phyloP scores from a whole-genome alignment of 306 rosid species.

The Fragaria iinumae region DNA sequence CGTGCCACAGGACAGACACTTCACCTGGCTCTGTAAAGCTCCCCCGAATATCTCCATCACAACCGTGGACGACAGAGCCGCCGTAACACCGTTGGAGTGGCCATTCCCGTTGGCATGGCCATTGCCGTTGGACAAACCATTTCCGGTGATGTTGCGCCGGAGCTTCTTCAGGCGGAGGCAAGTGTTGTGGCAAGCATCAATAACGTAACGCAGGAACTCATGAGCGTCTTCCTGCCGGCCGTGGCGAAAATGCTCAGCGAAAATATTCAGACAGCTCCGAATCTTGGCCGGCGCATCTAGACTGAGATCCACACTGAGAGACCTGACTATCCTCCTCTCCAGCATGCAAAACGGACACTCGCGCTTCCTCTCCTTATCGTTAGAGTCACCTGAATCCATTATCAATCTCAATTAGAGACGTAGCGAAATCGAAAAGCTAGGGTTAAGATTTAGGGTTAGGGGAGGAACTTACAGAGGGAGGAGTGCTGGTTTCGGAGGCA shows the following conservation, averaged over 20 bases:
- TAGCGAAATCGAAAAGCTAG: not conserved
- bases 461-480: slow-evolving; percentile 45
- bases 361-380: slow-evolving; percentile 51
- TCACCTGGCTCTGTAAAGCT: slow-evolving; percentile 98
- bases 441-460: not conserved
- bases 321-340: slow-evolving; percentile 78
- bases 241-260: slow-evolving; percentile 67
- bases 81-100: not conserved
- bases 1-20: slow-evolving; percentile 81
- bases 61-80: slow-evolving; percentile 35
- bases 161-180: slow-evolving; percentile 87
- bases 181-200: slow-evolving; percentile 92
- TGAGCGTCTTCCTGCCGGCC: slow-evolving; percentile 99
- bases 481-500: slow-evolving; percentile 84
- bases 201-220: slow-evolving; percentile 88
- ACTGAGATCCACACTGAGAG: slow-evolving; percentile 59
- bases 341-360: slow-evolving; percentile 88
- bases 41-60: slow-evolving; percentile 96
- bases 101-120: not conserved
- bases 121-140: not conserved
- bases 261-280: slow-evolving; percentile 71
- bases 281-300: slow-evolving; percentile 72
- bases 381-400: slow-evolving; percentile 57
- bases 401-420: not conserved
- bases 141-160: slow-evolving; percentile 34